Evolutionary conservation across 1,139 yeast genomes (phyloP).

Genomic region (Geotrichum fermentans): DNA sequence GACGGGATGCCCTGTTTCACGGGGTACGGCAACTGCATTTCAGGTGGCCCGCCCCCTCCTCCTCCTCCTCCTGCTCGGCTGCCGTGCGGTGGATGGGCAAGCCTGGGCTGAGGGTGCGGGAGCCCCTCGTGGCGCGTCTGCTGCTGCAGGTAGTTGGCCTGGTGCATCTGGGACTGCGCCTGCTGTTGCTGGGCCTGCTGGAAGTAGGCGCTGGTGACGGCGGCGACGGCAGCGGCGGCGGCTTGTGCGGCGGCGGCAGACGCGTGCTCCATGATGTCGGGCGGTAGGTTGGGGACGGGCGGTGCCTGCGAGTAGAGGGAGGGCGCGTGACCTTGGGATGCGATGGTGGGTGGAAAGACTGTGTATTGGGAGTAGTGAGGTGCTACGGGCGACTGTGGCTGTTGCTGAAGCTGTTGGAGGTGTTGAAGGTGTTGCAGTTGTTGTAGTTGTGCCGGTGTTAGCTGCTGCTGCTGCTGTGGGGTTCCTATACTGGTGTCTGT

Average conservation of each 20-base stretch:
- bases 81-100: too few species aligned
- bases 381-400: not conserved
- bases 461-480: constrained; percentile 6
- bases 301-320: not conserved
- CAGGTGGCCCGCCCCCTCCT: too few species aligned
- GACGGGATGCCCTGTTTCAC: not conserved
- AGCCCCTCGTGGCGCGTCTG: too few species aligned
- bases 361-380: too few species aligned
- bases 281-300: constrained; percentile 3
- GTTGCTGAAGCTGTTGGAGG: constrained; percentile 15
- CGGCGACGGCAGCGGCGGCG: constrained; percentile 14
- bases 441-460: constrained; percentile 12
- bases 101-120: too few species aligned
- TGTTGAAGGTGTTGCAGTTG: constrained; percentile 10
- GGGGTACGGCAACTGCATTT: not conserved
- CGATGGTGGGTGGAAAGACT: constrained; percentile 2
- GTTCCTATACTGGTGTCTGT: not conserved
- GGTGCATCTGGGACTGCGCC: constrained; percentile 13
- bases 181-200: constrained; percentile 19
- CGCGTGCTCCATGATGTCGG: constrained; percentile 15
- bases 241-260: constrained; percentile 14
- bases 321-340: constrained; percentile 7
- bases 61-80: too few species aligned
- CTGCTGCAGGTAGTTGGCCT: constrained; percentile 11
- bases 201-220: constrained; percentile 4